Base-by-base conservation (phyloP, 192 early-diverging fungal genomes). In the Borealophlyctis nickersoniae region DNA sequence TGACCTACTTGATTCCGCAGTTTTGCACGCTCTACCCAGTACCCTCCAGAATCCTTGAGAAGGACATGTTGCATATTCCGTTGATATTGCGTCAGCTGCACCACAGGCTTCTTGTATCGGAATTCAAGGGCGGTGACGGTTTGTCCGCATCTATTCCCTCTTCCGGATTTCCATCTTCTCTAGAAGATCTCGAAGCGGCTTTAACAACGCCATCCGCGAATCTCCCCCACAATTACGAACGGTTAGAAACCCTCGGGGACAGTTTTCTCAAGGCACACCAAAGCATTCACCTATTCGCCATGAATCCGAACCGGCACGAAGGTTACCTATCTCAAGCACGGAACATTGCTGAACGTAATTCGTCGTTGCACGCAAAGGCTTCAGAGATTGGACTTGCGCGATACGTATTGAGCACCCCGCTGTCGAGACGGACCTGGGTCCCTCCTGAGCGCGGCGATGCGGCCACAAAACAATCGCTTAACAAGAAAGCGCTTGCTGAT, bases 401-500 rank as follows among this genome's bases (percentile, higher is more conserved):
- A 5, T 53, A 16, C 23, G 26, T 53, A 5, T 22, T 53, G 52
- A 53, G 16, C 5, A 24, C 7, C 11, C 52, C 52, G 5, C 26
- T 53, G 23, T 53, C 52, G 7, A 11, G 52, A 7, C 52, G 52
- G 16, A 53, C 52, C 5, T 70, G 69, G 69, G 33, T 53, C 13
- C 69, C 69, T 29, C 62, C 62, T 3, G 13, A 31, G 23, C 35
- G 9, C 9, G 39, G 19, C 19, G 39, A 45, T 45, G 39, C 19
- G 39, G 19, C 32, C 50, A 1, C 22, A 13, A 13, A 26, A 54
- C 51, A 74, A 58, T 1, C 52, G 36, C 75, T 94, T n/a, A 89
- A 88, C 2, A 87, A 92, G 58, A 96, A 96, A 52, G 85, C 87
- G 0, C 66, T 93, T 30, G 94, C 94, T 0, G 94, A 96, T 76